Evolutionary conservation across 495 filamentous ascomycete genomes (phyloP).

Genomic region (Penicillium herquei): DNA sequence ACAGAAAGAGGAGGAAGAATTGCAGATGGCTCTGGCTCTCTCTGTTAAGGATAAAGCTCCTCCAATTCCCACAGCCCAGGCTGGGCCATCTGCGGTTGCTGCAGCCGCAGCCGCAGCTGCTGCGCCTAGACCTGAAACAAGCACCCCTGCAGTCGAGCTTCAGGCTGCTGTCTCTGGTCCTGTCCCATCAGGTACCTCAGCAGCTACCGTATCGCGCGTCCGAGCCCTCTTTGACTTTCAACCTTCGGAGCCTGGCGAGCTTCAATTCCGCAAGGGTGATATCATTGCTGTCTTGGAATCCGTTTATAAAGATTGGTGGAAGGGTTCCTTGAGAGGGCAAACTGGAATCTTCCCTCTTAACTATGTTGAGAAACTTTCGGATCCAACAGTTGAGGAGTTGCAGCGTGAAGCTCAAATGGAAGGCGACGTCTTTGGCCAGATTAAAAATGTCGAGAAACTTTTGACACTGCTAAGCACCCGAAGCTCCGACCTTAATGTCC

Average conservation of each 20-base stretch:
- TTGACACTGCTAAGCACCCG: conserved; percentile 93
- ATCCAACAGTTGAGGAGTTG: conserved; percentile 91
- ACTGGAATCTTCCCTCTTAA: conserved; percentile 98
- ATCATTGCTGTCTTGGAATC: conserved; percentile 96
- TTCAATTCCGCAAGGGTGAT: conserved; percentile 95
- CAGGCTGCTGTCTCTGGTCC: conserved; percentile 45
- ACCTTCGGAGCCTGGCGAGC: conserved; percentile 88
- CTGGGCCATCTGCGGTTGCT: conserved; percentile 24
- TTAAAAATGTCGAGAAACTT: conserved; percentile 97
- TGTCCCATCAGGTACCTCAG: conserved; percentile 72
- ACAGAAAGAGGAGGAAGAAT: conserved; percentile 94
- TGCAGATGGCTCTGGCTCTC: conserved; percentile 92
- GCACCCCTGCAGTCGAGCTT: conserved; percentile 42
- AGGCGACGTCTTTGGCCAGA: conserved; percentile 94
- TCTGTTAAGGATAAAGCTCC: conserved; percentile 77
- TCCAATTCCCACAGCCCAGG: conserved; percentile 20
- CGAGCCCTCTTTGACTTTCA: conserved; percentile 92
- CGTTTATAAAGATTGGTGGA: conserved; percentile 99
- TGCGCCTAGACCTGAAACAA: conserved; percentile 21
- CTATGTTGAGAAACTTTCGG: conserved; percentile 95
- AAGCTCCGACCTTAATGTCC: conserved; percentile 78
- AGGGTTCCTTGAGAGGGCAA: conserved; percentile 87
- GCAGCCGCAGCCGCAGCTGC: conserved; percentile 25
- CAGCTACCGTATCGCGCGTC: conserved; percentile 95
- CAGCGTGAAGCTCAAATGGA: conserved; percentile 98